These are phyloP conservation scores for Termitomyces sp. DNA, from an alignment of 768 basidiomycete species.

Conservation along the genomic window DNA sequence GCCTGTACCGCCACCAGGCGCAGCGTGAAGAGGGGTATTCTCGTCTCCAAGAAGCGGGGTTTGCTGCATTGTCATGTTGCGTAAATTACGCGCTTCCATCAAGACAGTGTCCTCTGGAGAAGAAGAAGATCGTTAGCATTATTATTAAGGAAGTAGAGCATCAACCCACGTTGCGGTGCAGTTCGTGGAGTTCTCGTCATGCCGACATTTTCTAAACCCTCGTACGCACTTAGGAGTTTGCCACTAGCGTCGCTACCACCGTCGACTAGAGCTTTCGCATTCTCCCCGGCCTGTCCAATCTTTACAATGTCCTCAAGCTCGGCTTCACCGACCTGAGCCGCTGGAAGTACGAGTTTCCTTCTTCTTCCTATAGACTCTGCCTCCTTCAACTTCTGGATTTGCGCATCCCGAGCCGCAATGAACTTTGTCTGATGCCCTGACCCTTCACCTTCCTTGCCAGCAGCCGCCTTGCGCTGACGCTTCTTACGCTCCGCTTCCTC, in stretches of 20 bases:
- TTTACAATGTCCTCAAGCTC: constrained; percentile 99
- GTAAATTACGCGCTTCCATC: constrained; percentile 91
- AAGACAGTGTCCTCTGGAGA: constrained; percentile 85
- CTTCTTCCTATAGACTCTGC: constrained; percentile 92
- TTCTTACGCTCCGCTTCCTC: constrained; percentile 94
- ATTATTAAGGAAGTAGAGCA: not conserved
- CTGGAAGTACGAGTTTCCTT: constrained; percentile 77
- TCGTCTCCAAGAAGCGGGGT: constrained; percentile 96
- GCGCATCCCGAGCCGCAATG: constrained; percentile 92
- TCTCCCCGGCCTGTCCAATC: constrained; percentile 91
- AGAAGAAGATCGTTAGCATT: not conserved
- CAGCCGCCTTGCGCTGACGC: constrained; percentile 63
- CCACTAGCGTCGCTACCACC: constrained; percentile 82
- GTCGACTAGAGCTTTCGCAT: constrained; percentile 77
- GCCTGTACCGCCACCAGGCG: constrained; percentile 77
- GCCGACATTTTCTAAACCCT: constrained; percentile 78
- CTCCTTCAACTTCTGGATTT: constrained; percentile 97
- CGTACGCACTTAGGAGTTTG: constrained; percentile 88
- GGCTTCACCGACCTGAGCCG: constrained; percentile 88
- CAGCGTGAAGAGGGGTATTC: constrained; percentile 87
- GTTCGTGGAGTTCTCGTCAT: constrained; percentile 96
- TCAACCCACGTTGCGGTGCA: constrained; percentile 70
- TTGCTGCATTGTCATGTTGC: constrained; percentile 89
- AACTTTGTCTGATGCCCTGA: constrained; percentile 84
- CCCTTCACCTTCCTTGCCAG: constrained; percentile 58